Conservation (phyloP, 2,329 filamentous ascomycete genomes). For the Diaporthe eres region DNA sequence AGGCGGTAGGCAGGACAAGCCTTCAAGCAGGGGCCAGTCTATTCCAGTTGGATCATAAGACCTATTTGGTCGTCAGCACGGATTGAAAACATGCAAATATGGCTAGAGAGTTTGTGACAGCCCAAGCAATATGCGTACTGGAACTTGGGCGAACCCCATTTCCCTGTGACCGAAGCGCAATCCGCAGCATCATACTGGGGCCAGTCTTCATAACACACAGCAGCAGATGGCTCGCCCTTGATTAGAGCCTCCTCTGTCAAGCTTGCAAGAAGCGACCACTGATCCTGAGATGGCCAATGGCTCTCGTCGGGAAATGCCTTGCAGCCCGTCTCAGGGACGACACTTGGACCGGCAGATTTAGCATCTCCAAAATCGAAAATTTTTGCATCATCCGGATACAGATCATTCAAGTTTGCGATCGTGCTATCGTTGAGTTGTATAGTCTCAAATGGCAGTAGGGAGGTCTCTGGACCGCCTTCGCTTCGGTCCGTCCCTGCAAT, state of each 20-base stretch:
- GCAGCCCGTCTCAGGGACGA: conserved; percentile 34
- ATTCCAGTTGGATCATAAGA: conserved; percentile 23
- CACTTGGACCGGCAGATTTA: neutral
- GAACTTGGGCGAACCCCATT: conserved; percentile 53
- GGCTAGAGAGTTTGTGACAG: neutral
- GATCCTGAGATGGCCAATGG: conserved; percentile 63
- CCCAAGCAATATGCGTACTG: conserved; percentile 48
- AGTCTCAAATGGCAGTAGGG: conserved; percentile 12
- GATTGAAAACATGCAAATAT: neutral
- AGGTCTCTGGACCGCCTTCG: neutral
- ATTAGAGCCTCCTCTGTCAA: conserved; percentile 67
- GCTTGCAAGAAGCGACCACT: conserved; percentile 66
- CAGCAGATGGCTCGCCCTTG: conserved; percentile 65
- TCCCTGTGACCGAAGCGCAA: conserved; percentile 55
- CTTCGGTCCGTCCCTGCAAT: neutral
- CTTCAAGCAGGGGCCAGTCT: conserved; percentile 29
- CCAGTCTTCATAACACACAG: conserved; percentile 64
- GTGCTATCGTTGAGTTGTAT: conserved; percentile 23
- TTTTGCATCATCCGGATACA: conserved; percentile 2
- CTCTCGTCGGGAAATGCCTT: conserved; percentile 59
- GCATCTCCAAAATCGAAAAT: conserved; percentile 20
- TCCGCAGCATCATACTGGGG: conserved; percentile 57
- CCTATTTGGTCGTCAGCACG: neutral
- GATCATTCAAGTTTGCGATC: neutral
- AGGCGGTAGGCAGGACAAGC: conserved; percentile 52